Evolutionary conservation across 2,329 filamentous ascomycete genomes (phyloP).

Genomic region (Stylonectria norvegica): DNA sequence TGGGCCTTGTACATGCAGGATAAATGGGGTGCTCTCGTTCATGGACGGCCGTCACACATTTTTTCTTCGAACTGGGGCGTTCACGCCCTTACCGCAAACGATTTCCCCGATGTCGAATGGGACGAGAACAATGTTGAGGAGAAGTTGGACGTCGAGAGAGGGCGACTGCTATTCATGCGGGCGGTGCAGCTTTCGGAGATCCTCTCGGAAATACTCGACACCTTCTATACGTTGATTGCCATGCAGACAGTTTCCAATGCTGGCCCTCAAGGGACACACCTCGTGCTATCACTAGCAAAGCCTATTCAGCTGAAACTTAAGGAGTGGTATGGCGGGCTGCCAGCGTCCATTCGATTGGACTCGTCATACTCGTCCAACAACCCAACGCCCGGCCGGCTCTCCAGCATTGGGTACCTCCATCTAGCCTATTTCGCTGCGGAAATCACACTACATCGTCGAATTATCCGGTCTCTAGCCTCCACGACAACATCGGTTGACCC

Average conservation of each 20-base stretch:
- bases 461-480: conserved; percentile 71
- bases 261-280: conserved; percentile 65
- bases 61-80: conserved; percentile 74
- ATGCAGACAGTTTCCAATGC: conserved; percentile 65
- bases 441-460: conserved; percentile 87
- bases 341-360: conserved; percentile 63
- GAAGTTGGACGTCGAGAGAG: conserved; percentile 62
- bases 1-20: conserved; percentile 96
- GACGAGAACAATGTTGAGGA: conserved; percentile 60
- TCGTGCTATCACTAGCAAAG: conserved; percentile 73
- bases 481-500: conserved; percentile 55
- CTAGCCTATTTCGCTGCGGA: conserved; percentile 91
- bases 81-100: conserved; percentile 57
- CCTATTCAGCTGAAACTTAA: conserved; percentile 79
- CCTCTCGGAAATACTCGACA: conserved; percentile 75
- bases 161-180: conserved; percentile 67
- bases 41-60: conserved; percentile 79
- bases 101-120: conserved; percentile 71
- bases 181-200: conserved; percentile 74
- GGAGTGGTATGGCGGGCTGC: conserved; percentile 75
- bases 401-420: conserved; percentile 74
- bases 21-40: conserved; percentile 81
- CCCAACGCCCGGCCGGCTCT: conserved; percentile 45
- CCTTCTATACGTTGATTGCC: conserved; percentile 77
- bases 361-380: conserved; percentile 41